Conservation (phyloP, 345 rosid genomes). For the Rhodomyrtus tomentosa region DNA sequence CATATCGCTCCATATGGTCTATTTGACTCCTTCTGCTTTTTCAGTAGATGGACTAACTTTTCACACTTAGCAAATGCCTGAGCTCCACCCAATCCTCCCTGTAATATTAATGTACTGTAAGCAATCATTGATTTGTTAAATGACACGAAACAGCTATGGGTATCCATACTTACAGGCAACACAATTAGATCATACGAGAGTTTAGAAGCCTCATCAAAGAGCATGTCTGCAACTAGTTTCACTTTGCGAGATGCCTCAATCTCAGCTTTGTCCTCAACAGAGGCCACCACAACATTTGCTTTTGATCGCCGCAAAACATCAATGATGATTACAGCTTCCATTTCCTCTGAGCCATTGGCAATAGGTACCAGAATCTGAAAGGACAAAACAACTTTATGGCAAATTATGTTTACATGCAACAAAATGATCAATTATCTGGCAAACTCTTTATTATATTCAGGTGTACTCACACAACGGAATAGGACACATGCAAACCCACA, state of each 20-base stretch:
- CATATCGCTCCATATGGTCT: conserved; percentile 91
- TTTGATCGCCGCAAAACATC: conserved; percentile 79
- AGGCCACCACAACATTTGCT: conserved; percentile 77
- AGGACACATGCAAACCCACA: neutral
- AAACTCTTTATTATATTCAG: neutral
- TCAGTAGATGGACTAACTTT: conserved; percentile 64
- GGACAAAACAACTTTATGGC: neutral
- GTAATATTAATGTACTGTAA: neutral
- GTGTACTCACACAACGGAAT: neutral
- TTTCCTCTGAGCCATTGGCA: conserved; percentile 86
- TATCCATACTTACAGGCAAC: conserved; percentile 54
- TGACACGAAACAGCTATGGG: neutral
- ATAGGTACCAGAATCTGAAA: conserved; percentile 82
- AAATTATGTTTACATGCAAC: neutral
- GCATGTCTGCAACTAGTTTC: conserved; percentile 74
- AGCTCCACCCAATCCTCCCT: conserved; percentile 98
- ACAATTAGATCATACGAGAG: conserved; percentile 76
- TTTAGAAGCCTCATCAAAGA: conserved; percentile 77
- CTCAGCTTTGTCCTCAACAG: conserved; percentile 69
- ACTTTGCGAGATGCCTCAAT: conserved; percentile 78
- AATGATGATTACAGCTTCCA: conserved; percentile 79
- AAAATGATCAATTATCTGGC: neutral
- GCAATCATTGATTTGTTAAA: neutral
- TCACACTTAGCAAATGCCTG: conserved; percentile 76
- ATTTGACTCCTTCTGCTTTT: conserved; percentile 66